Evolutionary conservation across 495 filamentous ascomycete genomes (phyloP).

Genomic region (Talaromyces ruber): DNA sequence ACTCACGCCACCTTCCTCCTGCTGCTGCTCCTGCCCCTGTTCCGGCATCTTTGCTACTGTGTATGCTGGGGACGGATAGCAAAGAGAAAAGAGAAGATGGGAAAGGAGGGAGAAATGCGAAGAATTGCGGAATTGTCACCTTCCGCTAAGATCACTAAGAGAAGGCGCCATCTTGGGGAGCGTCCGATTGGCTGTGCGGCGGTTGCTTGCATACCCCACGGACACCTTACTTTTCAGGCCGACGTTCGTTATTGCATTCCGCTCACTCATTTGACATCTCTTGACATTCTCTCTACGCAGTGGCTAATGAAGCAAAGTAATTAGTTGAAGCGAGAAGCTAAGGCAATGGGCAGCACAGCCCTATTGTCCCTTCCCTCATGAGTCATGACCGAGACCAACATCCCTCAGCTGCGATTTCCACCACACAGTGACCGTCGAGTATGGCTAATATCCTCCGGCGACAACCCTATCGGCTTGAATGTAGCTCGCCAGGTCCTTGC

Average conservation of each 20-base stretch:
- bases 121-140: background rate
- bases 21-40: conserved; percentile 32
- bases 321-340: background rate
- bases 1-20: conserved; percentile 30
- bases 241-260: background rate
- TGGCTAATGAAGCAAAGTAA: background rate
- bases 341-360: background rate
- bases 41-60: conserved; percentile 31
- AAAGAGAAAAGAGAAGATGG: background rate
- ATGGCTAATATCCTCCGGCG: conserved; percentile 83
- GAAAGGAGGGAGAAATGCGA: background rate
- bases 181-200: background rate
- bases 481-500: conserved; percentile 67
- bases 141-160: background rate
- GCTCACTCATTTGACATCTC: background rate
- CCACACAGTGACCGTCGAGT: conserved; percentile 52
- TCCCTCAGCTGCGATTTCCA: conserved; percentile 45
- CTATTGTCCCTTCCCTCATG: conserved; percentile 19
- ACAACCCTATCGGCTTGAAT: conserved; percentile 68
- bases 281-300: background rate
- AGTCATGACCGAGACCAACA: conserved; percentile 23
- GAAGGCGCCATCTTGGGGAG: background rate
- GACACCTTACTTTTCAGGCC: background rate
- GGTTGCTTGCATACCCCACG: background rate
- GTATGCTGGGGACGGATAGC: background rate